A percentile compares a stretch with the other conserved stretches of the same genome.
phyloP scores from a whole-genome alignment of 208 protist genomes.

The Trypanosoma conorhini region DNA sequence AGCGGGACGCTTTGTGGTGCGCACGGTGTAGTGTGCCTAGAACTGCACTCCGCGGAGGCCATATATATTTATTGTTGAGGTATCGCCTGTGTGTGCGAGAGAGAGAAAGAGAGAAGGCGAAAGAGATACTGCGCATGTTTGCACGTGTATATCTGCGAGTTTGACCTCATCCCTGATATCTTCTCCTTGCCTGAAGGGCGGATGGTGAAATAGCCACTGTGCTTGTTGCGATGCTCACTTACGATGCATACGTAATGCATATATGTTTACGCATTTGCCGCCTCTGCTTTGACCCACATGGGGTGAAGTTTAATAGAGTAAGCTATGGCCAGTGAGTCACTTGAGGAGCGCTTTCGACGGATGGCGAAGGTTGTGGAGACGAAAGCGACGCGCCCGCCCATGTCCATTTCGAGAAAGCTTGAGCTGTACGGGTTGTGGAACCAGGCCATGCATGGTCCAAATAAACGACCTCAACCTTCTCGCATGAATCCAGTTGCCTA shows the following conservation, averaged over 20 bases:
- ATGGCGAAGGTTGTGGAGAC: constrained; percentile 24
- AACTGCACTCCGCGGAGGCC: neutral
- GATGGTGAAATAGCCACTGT: neutral
- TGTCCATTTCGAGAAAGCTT: constrained; percentile 73
- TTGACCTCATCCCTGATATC: neutral
- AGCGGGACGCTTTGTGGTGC: constrained; percentile 82
- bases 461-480: constrained; percentile 54
- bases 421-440: constrained; percentile 89
- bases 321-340: constrained; percentile 18
- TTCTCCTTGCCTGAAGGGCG: neutral
- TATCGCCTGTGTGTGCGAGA: neutral
- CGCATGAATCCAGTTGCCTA: constrained; percentile 59
- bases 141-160: neutral
- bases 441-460: constrained; percentile 66
- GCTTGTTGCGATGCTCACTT: neutral
- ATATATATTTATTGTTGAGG: constrained; percentile 21
- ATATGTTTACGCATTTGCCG: neutral
- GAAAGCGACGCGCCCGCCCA: constrained; percentile 29
- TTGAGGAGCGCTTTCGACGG: constrained; percentile 26
- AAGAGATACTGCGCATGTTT: neutral
- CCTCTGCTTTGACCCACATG: neutral
- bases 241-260: neutral
- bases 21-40: constrained; percentile 43
- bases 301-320: neutral
- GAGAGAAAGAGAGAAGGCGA: too few relatives aligned